Conservation (phyloP, 768 basidiomycete genomes). For the Calocera cornea region DNA sequence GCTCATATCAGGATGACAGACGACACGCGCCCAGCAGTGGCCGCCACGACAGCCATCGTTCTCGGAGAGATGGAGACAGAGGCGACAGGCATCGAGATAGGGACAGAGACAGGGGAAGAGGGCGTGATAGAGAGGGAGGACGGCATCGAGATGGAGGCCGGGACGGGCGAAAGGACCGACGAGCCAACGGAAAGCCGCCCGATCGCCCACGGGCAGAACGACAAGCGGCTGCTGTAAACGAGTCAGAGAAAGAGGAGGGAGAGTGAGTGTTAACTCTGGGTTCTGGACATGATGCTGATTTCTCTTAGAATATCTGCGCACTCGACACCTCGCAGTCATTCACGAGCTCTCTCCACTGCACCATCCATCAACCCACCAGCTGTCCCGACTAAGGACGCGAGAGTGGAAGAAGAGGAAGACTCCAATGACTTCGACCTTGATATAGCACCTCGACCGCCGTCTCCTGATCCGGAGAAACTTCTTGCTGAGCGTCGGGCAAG, state of each 20-base stretch:
- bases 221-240: constrained; percentile 16
- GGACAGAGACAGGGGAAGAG: constrained; percentile 8
- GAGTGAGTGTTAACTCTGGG: constrained; percentile 55
- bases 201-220: too few species aligned
- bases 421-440: constrained; percentile 41
- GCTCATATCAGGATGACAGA: not conserved
- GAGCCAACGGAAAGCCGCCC: too few species aligned
- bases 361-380: constrained; percentile 11
- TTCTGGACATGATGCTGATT: constrained; percentile 12
- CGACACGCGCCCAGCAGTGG: constrained; percentile 10
- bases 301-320: constrained; percentile 53
- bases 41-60: constrained; percentile 4
- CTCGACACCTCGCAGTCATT: constrained; percentile 21
- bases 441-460: constrained; percentile 35
- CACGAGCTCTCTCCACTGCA: constrained; percentile 20
- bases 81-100: not conserved
- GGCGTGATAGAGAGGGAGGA: not conserved
- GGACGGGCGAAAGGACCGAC: not conserved
- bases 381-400: constrained; percentile 2
- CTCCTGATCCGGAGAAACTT: constrained; percentile 42
- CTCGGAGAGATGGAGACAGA: constrained; percentile 7
- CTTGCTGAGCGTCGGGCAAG: constrained; percentile 54
- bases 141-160: not conserved
- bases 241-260: constrained; percentile 74
- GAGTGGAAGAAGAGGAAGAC: constrained; percentile 10